phyloP scores from a whole-genome alignment of 1,284 basidiomycete species.

The Rhodofomes roseus region DNA sequence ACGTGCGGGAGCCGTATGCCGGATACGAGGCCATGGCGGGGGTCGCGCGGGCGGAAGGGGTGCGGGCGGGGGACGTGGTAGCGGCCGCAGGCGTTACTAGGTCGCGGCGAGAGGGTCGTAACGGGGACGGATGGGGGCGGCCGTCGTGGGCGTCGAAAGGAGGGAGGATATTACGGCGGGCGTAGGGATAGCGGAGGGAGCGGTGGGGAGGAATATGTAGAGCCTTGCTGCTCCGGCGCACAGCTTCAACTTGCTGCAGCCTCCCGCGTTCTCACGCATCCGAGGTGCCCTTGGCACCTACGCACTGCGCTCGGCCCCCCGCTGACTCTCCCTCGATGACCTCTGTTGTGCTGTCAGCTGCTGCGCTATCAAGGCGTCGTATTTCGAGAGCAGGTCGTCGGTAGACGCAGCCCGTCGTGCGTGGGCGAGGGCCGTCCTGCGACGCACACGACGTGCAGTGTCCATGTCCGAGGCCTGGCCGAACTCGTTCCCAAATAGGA shows the following conservation, averaged over 20 bases:
- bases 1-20: slow-evolving; percentile 23
- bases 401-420: not conserved
- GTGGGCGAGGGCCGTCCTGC: not conserved
- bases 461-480: too few relatives aligned
- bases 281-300: not conserved
- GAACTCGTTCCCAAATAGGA: too few relatives aligned
- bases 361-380: not conserved
- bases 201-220: slow-evolving; percentile 1
- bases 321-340: not conserved
- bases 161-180: not conserved
- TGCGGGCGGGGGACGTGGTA: too few relatives aligned
- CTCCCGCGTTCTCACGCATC: slow-evolving; percentile 2
- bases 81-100: not conserved
- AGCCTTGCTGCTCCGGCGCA: not conserved
- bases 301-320: not conserved
- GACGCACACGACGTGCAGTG: too few relatives aligned
- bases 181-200: not conserved
- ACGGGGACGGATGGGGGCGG: not conserved
- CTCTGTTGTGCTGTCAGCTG: not conserved
- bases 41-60: not conserved
- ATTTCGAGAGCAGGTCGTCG: not conserved
- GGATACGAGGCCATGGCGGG: slow-evolving; percentile 27
- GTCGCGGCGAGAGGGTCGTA: not conserved
- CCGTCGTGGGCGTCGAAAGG: not conserved
- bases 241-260: not conserved